A percentile compares a stretch with the other conserved stretches of the same genome.
Evolutionary conservation across 2,329 filamentous ascomycete genomes (phyloP).

Genomic region (Coniochaeta sp.): DNA sequence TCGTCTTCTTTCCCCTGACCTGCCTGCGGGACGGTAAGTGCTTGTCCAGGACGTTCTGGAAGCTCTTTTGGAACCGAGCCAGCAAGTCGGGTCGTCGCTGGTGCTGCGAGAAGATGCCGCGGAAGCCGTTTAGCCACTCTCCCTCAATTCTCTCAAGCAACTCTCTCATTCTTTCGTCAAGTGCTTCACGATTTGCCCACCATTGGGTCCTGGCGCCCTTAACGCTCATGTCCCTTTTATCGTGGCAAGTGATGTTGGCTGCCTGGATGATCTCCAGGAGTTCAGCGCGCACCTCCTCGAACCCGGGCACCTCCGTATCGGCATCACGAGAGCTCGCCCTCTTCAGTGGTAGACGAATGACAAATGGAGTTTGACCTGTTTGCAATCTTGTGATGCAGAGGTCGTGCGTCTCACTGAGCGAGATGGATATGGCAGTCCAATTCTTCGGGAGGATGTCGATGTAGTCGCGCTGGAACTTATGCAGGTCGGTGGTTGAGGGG

Average conservation of each 20-base stretch:
- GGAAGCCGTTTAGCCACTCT: slow-evolving; percentile 92
- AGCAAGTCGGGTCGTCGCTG: slow-evolving; percentile 56
- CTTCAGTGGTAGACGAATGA: slow-evolving; percentile 78
- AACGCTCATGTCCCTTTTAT: slow-evolving; percentile 59
- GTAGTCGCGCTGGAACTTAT: slow-evolving; percentile 69
- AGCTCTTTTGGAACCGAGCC: slow-evolving; percentile 67
- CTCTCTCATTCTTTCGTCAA: slow-evolving; percentile 71
- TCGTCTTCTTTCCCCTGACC: slow-evolving; percentile 47
- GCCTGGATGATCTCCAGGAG: slow-evolving; percentile 74
- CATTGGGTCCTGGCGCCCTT: slow-evolving; percentile 74
- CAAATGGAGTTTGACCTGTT: slow-evolving; percentile 68
- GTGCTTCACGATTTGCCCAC: slow-evolving; percentile 79
- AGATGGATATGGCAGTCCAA: slow-evolving; percentile 84
- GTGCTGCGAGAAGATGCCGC: slow-evolving; percentile 82
- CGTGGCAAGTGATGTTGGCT: slow-evolving; percentile 79
- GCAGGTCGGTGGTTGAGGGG: slow-evolving; percentile 42
- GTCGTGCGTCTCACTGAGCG: slow-evolving; percentile 77
- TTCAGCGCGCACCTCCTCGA: slow-evolving; percentile 71
- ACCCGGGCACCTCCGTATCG: slow-evolving; percentile 74
- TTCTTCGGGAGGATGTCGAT: slow-evolving; percentile 74
- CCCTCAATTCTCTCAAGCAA: slow-evolving; percentile 82
- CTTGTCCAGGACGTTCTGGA: slow-evolving; percentile 73
- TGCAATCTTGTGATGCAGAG: slow-evolving; percentile 84
- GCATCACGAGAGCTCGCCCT: slow-evolving; percentile 74
- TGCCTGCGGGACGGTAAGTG: slow-evolving; percentile 77